phyloP scores from a whole-genome alignment of 768 basidiomycete genomes.

The Mycena vulgaris region DNA sequence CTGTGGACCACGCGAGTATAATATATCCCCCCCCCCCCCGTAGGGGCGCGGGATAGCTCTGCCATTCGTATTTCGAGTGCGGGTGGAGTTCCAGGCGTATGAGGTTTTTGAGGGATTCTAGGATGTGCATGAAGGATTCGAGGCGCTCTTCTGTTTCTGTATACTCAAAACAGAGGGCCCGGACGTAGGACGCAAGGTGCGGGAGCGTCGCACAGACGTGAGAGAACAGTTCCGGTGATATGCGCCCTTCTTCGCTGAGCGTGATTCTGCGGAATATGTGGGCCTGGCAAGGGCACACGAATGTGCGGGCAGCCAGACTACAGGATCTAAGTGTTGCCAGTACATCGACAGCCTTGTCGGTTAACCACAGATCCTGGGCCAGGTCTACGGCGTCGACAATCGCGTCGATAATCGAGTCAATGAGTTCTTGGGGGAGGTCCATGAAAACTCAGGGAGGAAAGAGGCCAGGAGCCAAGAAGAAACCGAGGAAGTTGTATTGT shows the following conservation, averaged over 20 bases:
- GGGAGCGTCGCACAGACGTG: neutral
- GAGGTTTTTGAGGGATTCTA: slow-evolving; percentile 10
- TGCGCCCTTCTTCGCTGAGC: slow-evolving; percentile 9
- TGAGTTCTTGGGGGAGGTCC: slow-evolving; percentile 33
- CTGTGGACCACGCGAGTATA: no score
- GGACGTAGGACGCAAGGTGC: slow-evolving; percentile 24
- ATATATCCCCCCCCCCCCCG: no score
- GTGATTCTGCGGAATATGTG: slow-evolving; percentile 29
- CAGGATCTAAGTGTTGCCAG: slow-evolving; percentile 28
- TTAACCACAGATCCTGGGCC: slow-evolving; percentile 18
- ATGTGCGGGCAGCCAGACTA: slow-evolving; percentile 22
- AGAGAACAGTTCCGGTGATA: neutral
- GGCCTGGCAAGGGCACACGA: slow-evolving; percentile 30
- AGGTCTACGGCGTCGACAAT: slow-evolving; percentile 19
- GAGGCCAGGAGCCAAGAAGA: no score
- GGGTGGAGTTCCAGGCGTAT: slow-evolving; percentile 24
- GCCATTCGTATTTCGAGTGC: neutral
- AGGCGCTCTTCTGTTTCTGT: neutral
- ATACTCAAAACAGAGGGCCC: slow-evolving; percentile 24
- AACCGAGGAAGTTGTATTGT: no score
- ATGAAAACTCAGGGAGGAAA: no score
- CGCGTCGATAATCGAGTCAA: slow-evolving; percentile 29
- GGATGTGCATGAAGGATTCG: slow-evolving; percentile 4
- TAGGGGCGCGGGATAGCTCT: neutral
- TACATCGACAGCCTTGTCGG: slow-evolving; percentile 3